Percentiles rank a stretch among this genome's conserved stretches.
phyloP scores from a whole-genome alignment of 805 yeast genomes.

The Kregervanrija delftensis region DNA sequence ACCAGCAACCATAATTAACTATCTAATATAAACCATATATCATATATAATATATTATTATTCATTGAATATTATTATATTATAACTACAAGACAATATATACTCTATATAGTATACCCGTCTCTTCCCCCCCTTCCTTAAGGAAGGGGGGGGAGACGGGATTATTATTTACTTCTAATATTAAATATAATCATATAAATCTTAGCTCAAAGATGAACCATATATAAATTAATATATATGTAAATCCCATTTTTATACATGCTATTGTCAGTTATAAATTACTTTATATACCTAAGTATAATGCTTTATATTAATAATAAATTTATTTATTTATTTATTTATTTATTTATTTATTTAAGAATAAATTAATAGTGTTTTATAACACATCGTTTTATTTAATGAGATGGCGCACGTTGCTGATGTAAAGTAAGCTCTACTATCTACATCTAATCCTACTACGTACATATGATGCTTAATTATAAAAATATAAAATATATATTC shows the following conservation, averaged over 20 bases:
- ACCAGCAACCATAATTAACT: constrained; percentile 1
- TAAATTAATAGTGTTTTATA: neutral
- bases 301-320: neutral
- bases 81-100: no score
- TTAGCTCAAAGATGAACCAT: neutral
- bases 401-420: constrained; percentile 9
- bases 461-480: constrained; percentile 19
- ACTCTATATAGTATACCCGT: no score
- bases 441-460: constrained; percentile 22
- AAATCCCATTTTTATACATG: constrained; percentile 1
- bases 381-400: neutral
- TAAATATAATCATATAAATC: constrained; percentile 1
- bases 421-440: constrained; percentile 20
- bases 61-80: no score
- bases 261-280: neutral
- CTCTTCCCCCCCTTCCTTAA: no score
- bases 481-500: constrained; percentile 1
- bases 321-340: neutral
- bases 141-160: no score
- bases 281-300: constrained; percentile 1
- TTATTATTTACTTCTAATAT: no score
- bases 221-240: neutral
- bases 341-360: neutral
- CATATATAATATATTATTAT: neutral
- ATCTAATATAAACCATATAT: no score